phyloP scores from a whole-genome alignment of 495 filamentous ascomycete genomes.

The Xylaria intraflava region DNA sequence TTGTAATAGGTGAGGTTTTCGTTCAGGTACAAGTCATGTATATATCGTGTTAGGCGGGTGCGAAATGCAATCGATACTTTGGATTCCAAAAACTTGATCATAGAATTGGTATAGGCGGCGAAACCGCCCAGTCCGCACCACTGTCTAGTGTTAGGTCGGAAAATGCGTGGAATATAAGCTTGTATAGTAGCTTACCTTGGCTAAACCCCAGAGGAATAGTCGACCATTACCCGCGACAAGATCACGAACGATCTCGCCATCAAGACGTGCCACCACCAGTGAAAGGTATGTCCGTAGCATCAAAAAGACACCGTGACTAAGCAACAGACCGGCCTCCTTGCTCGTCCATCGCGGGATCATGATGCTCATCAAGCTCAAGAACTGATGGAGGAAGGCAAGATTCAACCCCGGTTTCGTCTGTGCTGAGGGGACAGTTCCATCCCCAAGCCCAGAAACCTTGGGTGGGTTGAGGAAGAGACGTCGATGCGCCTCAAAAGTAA shows the following conservation, averaged over 20 bases:
- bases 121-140: conserved; percentile 58
- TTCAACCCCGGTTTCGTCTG: conserved; percentile 93
- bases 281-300: conserved; percentile 91
- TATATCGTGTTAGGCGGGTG: conserved; percentile 90
- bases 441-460: conserved; percentile 63
- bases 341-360: conserved; percentile 94
- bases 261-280: conserved; percentile 82
- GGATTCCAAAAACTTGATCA: conserved; percentile 96
- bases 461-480: conserved; percentile 90
- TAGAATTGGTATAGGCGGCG: conserved; percentile 87
- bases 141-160: conserved; percentile 19
- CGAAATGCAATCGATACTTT: conserved; percentile 99
- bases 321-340: conserved; percentile 85
- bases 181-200: conserved; percentile 47
- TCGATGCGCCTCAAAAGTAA: conserved; percentile 93
- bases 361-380: conserved; percentile 88
- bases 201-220: conserved; percentile 79
- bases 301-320: conserved; percentile 82
- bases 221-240: conserved; percentile 89
- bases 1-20: conserved; percentile 95
- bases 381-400: conserved; percentile 96
- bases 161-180: background rate
- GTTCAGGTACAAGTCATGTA: conserved; percentile 95
- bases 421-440: conserved; percentile 75
- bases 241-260: conserved; percentile 94